Evolutionary conservation across 129 eudicot genomes (phyloP).

Genomic region (Pseudognaphalium luteoalbum): DNA sequence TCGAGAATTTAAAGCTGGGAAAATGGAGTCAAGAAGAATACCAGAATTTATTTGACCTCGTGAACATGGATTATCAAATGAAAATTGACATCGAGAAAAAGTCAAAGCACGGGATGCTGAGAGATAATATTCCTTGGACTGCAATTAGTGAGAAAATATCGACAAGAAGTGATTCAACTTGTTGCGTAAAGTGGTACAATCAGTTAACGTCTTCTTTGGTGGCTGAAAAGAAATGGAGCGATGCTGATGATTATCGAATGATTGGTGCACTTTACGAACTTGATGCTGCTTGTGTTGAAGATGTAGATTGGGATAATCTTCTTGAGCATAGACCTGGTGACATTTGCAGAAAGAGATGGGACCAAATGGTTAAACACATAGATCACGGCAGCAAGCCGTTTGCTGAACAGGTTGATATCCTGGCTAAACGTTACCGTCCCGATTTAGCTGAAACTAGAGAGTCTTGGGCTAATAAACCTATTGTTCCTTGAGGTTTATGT

Average conservation of each 20-base stretch:
- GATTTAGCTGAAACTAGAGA: conserved; percentile 52
- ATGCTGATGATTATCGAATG: conserved; percentile 63
- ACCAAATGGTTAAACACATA: conserved; percentile 59
- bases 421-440: conserved; percentile 58
- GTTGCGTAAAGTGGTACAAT: conserved; percentile 69
- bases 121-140: conserved; percentile 67
- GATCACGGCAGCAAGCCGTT: conserved; percentile 53
- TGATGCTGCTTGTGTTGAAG: conserved; percentile 68
- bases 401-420: conserved; percentile 62
- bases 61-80: conserved; percentile 52
- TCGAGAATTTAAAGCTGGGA: conserved; percentile 37
- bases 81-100: conserved; percentile 41
- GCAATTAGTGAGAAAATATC: conserved; percentile 57
- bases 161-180: conserved; percentile 40
- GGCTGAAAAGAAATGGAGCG: conserved; percentile 49
- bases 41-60: conserved; percentile 56
- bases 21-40: conserved; percentile 69
- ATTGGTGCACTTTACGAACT: conserved; percentile 47
- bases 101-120: conserved; percentile 68
- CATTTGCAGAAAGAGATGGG: conserved; percentile 60
- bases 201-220: conserved; percentile 69
- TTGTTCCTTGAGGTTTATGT: conserved; percentile 23
- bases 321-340: conserved; percentile 60
- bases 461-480: conserved; percentile 59
- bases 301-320: conserved; percentile 81